Evolutionary conservation across 495 filamentous ascomycete species (phyloP).

Genomic region (Tuber microsphaerosporum): DNA sequence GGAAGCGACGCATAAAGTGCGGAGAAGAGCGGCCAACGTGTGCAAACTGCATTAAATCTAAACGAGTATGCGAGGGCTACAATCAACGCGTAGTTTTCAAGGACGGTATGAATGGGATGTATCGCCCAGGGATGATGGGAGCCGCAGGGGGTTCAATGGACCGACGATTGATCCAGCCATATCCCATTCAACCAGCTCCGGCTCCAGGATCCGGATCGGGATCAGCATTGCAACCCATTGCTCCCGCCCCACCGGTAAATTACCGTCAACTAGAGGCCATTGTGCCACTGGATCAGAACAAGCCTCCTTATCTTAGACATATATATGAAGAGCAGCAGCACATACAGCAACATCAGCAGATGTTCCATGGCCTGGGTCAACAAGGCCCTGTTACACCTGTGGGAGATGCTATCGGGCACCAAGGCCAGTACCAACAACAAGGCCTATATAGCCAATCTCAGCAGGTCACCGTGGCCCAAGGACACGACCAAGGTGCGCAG

Average conservation of each 20-base stretch:
- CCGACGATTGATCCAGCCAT: constrained; percentile 42
- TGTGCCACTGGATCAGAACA: constrained; percentile 35
- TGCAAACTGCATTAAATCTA: constrained; percentile 89
- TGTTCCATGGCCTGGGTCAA: constrained; percentile 18
- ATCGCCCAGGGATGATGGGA: constrained; percentile 43
- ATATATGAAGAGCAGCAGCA: constrained; percentile 29
- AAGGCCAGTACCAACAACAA: constrained; percentile 21
- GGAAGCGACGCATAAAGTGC: constrained; percentile 92
- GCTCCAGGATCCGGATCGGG: constrained; percentile 31
- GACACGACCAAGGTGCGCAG: constrained; percentile 19
- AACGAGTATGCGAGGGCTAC: constrained; percentile 89
- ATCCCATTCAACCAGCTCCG: constrained; percentile 41
- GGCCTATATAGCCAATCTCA: constrained; percentile 19
- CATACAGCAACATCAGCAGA: constrained; percentile 14
- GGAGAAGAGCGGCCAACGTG: constrained; percentile 90
- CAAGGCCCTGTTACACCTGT: constrained; percentile 14
- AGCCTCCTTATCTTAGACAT: constrained; percentile 34
- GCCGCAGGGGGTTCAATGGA: constrained; percentile 46
- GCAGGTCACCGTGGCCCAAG: constrained; percentile 13
- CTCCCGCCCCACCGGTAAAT: constrained; percentile 44
- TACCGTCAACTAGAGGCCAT: constrained; percentile 40
- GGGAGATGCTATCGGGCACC: constrained; percentile 18
- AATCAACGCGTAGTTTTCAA: constrained; percentile 90
- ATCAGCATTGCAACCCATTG: constrained; percentile 43
- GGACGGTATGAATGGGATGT: constrained; percentile 55